Percentiles rank a stretch among this genome's conserved stretches.
Conservation (phyloP, 2,329 filamentous ascomycete species). For the Aspergillus ochraceoroseus region DNA sequence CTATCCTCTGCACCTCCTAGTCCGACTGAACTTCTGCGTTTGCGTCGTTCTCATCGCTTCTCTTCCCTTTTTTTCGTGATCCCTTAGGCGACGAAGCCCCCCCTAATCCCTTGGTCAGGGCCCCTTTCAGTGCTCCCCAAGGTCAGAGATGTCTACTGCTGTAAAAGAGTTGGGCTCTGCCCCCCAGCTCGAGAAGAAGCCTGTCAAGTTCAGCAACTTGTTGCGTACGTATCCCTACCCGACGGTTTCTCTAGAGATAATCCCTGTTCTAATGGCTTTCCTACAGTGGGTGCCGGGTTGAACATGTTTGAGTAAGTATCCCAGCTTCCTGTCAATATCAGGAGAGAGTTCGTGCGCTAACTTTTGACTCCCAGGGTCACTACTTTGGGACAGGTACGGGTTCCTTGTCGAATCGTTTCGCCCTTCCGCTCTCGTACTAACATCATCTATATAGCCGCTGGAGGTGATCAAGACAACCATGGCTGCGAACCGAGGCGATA, state of each 20-base stretch:
- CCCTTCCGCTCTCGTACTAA: too few relatives aligned
- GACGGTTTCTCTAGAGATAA: not conserved
- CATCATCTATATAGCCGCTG: constrained; percentile 67
- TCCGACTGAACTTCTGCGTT: constrained; percentile 12
- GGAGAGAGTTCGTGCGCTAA: constrained; percentile 7
- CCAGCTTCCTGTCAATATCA: not conserved
- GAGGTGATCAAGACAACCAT: constrained; percentile 99
- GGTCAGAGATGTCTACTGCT: constrained; percentile 53
- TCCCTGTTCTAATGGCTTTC: constrained; percentile 23
- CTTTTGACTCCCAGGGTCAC: too few relatives aligned
- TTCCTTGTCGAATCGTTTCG: too few relatives aligned
- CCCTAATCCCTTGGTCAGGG: constrained; percentile 97
- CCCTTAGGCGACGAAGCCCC: constrained; percentile 70
- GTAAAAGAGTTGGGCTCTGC: constrained; percentile 51
- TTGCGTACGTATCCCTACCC: constrained; percentile 53
- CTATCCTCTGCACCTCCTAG: not conserved
- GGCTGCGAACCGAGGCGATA: constrained; percentile 90
- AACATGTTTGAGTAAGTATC: constrained; percentile 80
- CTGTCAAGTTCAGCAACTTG: constrained; percentile 99
- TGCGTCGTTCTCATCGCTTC: constrained; percentile 8
- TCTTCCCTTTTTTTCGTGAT: constrained; percentile 15
- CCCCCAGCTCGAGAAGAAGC: constrained; percentile 88
- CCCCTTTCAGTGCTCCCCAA: constrained; percentile 57
- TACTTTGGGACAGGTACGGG: constrained; percentile 62
- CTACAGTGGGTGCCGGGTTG: constrained; percentile 72